These are phyloP conservation scores for Diutina catenulata DNA, from an alignment of 1,139 yeast genomes.

Conservation along the genomic window DNA sequence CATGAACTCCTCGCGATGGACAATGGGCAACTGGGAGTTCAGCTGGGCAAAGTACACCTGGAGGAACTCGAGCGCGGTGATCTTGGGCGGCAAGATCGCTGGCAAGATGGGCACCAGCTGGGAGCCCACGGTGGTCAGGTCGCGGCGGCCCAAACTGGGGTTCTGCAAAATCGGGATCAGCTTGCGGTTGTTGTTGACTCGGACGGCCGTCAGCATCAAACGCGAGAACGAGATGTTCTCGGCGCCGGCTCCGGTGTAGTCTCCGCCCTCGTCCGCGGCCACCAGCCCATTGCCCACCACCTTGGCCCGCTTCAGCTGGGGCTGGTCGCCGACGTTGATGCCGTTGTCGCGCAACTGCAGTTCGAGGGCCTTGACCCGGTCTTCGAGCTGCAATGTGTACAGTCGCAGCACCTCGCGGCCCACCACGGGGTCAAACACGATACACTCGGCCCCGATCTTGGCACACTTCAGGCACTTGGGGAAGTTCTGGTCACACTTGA, in stretches of 20 bases:
- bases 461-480: conserved; percentile 69
- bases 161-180: conserved; percentile 1
- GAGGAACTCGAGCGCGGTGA: conserved; percentile 57
- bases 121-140: conserved; percentile 6
- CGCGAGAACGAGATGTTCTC: conserved; percentile 49
- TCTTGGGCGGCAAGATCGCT: conserved; percentile 57
- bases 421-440: conserved; percentile 78
- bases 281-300: conserved; percentile 2
- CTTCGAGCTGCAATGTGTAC: conserved; percentile 65
- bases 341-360: conserved; percentile 31
- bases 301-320: conserved; percentile 4
- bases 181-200: conserved; percentile 7
- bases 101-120: conserved; percentile 17
- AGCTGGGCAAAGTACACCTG: conserved; percentile 65
- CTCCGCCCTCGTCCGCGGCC: not conserved
- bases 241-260: not conserved
- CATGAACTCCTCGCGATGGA: conserved; percentile 72
- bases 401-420: conserved; percentile 80
- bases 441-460: conserved; percentile 60
- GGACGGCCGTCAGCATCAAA: conserved; percentile 45
- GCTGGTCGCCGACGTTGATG: conserved; percentile 12
- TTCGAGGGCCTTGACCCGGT: conserved; percentile 47
- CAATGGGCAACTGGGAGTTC: conserved; percentile 68
- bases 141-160: conserved; percentile 2
- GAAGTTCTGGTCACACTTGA: conserved; percentile 73